Conservation (phyloP, 2,329 filamentous ascomycete species). For the Westerdykella ornata region DNA sequence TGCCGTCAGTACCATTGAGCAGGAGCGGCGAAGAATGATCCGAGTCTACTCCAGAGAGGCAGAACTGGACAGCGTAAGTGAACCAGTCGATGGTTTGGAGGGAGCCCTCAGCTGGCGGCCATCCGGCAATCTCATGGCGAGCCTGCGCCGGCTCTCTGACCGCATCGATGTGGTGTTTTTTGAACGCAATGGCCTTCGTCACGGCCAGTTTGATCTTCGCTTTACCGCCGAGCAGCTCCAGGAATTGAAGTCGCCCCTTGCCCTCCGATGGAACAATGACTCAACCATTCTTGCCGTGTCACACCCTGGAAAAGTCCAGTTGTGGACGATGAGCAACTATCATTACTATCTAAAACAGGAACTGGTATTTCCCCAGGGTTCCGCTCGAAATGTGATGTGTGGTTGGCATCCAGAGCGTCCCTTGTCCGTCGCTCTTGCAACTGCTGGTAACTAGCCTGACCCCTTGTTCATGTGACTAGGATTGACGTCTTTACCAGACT, state of each 20-base stretch:
- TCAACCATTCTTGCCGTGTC: constrained; percentile 84
- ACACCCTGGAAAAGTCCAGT: constrained; percentile 66
- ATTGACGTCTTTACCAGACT: constrained; percentile 25
- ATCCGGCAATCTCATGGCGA: constrained; percentile 82
- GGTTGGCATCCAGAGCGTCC: constrained; percentile 83
- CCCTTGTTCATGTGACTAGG: not conserved
- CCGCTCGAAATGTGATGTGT: constrained; percentile 12
- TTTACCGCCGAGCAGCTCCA: constrained; percentile 54
- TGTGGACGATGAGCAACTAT: constrained; percentile 97
- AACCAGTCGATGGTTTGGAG: constrained; percentile 90
- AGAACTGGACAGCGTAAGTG: constrained; percentile 83
- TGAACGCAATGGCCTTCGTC: constrained; percentile 92
- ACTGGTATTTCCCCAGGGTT: constrained; percentile 40
- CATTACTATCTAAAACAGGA: constrained; percentile 98
- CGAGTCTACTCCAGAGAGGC: constrained; percentile 89
- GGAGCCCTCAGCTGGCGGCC: constrained; percentile 84
- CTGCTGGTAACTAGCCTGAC: constrained; percentile 15
- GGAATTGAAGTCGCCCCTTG: constrained; percentile 52
- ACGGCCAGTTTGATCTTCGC: constrained; percentile 84
- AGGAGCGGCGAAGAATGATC: constrained; percentile 65
- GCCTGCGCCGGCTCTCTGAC: constrained; percentile 64
- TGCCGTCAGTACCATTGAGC: constrained; percentile 74
- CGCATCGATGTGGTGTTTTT: constrained; percentile 87
- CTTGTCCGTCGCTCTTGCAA: constrained; percentile 56
- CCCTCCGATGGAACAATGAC: constrained; percentile 81